Conservation (phyloP, 345 rosid genomes). For the Acer yangbiense region DNA sequence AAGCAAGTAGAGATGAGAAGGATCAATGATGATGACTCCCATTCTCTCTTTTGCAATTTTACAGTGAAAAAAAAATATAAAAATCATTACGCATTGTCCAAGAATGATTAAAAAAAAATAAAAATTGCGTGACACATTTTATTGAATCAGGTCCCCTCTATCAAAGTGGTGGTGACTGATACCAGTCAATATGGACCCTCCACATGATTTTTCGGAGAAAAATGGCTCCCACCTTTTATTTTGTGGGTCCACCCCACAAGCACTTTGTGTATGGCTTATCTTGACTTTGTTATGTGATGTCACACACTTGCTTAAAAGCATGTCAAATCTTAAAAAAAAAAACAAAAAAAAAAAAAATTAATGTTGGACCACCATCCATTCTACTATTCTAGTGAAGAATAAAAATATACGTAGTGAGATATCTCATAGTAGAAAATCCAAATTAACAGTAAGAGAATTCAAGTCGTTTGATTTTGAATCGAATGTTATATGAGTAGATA, state of each 20-base stretch:
- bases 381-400: too few relatives aligned
- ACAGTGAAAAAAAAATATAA: not conserved
- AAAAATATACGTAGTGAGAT: too few relatives aligned
- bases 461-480: too few relatives aligned
- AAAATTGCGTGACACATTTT: not conserved
- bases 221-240: constrained; percentile 10
- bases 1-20: not conserved
- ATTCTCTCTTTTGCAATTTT: not conserved
- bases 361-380: not conserved
- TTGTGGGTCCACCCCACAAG: not conserved
- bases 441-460: too few relatives aligned
- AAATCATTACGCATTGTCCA: constrained; percentile 19
- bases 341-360: too few relatives aligned
- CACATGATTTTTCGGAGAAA: not conserved
- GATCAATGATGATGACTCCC: not conserved
- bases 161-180: constrained; percentile 5
- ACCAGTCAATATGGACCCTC: constrained; percentile 17
- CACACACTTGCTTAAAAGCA: not conserved
- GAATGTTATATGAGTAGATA: too few relatives aligned
- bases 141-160: not conserved
- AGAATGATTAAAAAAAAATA: constrained; percentile 19
- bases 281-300: constrained; percentile 10
- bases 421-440: too few relatives aligned
- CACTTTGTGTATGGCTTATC: constrained; percentile 11
- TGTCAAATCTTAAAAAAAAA: not conserved